phyloP scores from a whole-genome alignment of 805 yeast species.

The Monosporozyma servazzii region DNA sequence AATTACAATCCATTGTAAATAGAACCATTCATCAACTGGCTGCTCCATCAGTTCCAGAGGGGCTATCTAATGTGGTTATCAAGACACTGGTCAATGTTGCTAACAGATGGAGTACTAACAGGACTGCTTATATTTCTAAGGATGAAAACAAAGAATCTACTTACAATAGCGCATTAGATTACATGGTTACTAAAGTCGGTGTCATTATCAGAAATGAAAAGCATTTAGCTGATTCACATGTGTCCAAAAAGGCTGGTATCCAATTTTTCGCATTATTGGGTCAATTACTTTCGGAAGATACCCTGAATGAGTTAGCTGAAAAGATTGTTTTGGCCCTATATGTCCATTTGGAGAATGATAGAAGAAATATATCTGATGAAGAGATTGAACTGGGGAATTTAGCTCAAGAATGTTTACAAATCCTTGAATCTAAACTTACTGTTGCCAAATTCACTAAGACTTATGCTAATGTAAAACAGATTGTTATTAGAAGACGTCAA shows the following conservation, averaged over 20 bases:
- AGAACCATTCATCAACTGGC: constrained; percentile 68
- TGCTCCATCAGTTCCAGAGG: constrained; percentile 64
- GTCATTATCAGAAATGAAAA: constrained; percentile 59
- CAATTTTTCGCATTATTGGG: constrained; percentile 60
- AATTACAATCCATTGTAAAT: constrained; percentile 59
- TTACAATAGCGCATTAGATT: constrained; percentile 22
- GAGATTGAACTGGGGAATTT: constrained; percentile 44
- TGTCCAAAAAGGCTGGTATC: constrained; percentile 58
- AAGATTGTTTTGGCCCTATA: constrained; percentile 47
- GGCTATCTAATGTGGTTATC: constrained; percentile 52
- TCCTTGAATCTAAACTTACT: constrained; percentile 63
- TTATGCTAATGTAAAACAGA: constrained; percentile 55
- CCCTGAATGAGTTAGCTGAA: constrained; percentile 37
- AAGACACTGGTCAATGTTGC: constrained; percentile 57
- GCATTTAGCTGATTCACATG: constrained; percentile 40
- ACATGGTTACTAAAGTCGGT: constrained; percentile 49
- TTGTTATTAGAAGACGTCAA: constrained; percentile 51
- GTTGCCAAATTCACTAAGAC: constrained; percentile 54
- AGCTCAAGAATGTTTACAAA: constrained; percentile 56
- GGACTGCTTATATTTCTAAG: constrained; percentile 32
- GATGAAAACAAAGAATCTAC: constrained; percentile 17
- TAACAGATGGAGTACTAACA: constrained; percentile 48
- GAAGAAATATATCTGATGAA: constrained; percentile 27
- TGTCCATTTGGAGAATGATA: constrained; percentile 37
- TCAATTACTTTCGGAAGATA: constrained; percentile 39